Conservation (phyloP, 2,329 filamentous ascomycete species). For the Claviceps purpurea region DNA sequence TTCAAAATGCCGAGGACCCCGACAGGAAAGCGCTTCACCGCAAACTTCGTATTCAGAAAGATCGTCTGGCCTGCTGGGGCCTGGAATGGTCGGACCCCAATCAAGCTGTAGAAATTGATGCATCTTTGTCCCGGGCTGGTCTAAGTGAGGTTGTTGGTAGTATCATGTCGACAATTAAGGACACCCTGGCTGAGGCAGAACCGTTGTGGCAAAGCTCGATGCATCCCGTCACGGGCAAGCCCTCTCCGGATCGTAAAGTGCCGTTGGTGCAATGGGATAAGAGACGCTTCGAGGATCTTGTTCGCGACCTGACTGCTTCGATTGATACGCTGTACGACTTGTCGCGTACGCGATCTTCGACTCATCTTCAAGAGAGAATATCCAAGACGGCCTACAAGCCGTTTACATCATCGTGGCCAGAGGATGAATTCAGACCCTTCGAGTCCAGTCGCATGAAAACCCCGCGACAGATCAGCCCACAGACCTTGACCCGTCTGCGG, state of each 20-base stretch:
- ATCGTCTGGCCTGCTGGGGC: slow-evolving; percentile 66
- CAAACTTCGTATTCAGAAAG: slow-evolving; percentile 68
- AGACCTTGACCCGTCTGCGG: slow-evolving; percentile 34
- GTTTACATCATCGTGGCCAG: slow-evolving; percentile 8
- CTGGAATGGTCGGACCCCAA: slow-evolving; percentile 67
- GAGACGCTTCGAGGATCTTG: slow-evolving; percentile 59
- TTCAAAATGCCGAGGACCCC: slow-evolving; percentile 50
- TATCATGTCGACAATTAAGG: slow-evolving; percentile 69
- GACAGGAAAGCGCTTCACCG: slow-evolving; percentile 60
- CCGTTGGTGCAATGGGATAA: slow-evolving; percentile 53
- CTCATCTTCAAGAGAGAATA: slow-evolving; percentile 18
- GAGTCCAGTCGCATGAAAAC: slow-evolving; percentile 49
- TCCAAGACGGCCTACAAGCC: slow-evolving; percentile 22
- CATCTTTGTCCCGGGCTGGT: slow-evolving; percentile 57
- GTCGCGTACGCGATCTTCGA: slow-evolving; percentile 48
- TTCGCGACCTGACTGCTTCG: slow-evolving; percentile 60
- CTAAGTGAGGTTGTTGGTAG: slow-evolving; percentile 65
- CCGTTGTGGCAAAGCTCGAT: slow-evolving; percentile 53
- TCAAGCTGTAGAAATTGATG: slow-evolving; percentile 56
- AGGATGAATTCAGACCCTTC: slow-evolving; percentile 36
- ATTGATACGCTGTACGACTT: slow-evolving; percentile 72
- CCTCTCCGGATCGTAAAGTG: slow-evolving; percentile 38
- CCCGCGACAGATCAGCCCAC: slow-evolving; percentile 45
- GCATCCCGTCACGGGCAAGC: slow-evolving; percentile 25
- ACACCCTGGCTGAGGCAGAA: slow-evolving; percentile 65